phyloP scores from a whole-genome alignment of 352 stramenopile species.

The Phytopythium chamaehyphon region DNA sequence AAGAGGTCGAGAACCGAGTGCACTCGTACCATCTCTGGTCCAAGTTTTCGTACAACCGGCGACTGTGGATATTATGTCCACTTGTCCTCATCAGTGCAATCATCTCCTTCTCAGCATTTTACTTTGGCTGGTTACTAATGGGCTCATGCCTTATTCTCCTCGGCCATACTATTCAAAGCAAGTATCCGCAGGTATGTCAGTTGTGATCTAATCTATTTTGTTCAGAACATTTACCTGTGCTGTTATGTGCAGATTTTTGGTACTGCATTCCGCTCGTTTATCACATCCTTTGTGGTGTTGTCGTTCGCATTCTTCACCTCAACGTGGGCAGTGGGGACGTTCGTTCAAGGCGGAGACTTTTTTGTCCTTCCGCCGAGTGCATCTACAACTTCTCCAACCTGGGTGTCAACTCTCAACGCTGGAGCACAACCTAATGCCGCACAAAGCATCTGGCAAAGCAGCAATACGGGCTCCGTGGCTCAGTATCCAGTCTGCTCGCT shows the following conservation, averaged over 20 bases:
- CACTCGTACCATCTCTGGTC: constrained; percentile 69
- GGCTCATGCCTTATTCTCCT: constrained; percentile 76
- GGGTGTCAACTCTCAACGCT: constrained; percentile 6
- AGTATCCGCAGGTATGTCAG: constrained; percentile 60
- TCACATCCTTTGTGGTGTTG: constrained; percentile 78
- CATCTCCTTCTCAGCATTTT: constrained; percentile 79
- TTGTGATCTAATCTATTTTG: not conserved
- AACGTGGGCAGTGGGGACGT: constrained; percentile 82
- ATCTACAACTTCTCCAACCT: constrained; percentile 8
- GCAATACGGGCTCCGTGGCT: constrained; percentile 23
- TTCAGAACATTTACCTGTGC: not conserved
- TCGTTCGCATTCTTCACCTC: constrained; percentile 88
- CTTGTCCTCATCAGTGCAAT: constrained; percentile 75
- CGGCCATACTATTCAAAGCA: constrained; percentile 73
- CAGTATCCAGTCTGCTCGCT: constrained; percentile 81
- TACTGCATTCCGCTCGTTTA: constrained; percentile 83
- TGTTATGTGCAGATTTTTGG: constrained; percentile 58
- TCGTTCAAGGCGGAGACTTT: constrained; percentile 83
- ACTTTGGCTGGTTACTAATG: constrained; percentile 80
- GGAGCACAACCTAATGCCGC: not conserved
- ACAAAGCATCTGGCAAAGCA: not conserved
- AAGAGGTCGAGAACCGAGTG: constrained; percentile 43
- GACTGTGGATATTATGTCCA: constrained; percentile 59
- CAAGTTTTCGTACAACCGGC: constrained; percentile 69
- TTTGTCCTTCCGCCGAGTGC: constrained; percentile 57